A percentile compares a stretch with the other conserved stretches of the same genome.
Conservation (phyloP, 108 stramenopile genomes). For the Pseudonitzschia delicatissima region DNA sequence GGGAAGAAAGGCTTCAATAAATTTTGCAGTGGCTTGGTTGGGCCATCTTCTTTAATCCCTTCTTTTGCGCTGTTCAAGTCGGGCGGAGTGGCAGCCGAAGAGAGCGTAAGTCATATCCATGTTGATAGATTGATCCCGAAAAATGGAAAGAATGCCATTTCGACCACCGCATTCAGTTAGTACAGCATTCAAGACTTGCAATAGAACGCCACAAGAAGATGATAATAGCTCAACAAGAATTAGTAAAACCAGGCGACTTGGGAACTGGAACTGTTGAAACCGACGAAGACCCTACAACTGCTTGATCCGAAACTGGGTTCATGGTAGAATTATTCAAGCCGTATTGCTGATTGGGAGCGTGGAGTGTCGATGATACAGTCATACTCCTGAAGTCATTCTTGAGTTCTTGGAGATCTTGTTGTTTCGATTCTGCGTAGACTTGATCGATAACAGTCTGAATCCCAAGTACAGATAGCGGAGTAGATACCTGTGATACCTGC, state of each 20-base stretch:
- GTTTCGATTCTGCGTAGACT: neutral
- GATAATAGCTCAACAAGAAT: conserved; percentile 42
- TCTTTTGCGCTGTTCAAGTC: conserved; percentile 38
- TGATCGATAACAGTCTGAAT: conserved; percentile 15
- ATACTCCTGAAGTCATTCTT: conserved; percentile 18
- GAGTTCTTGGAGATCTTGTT: conserved; percentile 7
- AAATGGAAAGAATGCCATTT: conserved; percentile 33
- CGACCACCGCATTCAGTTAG: conserved; percentile 40
- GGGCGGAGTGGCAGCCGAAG: conserved; percentile 66
- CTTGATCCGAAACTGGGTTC: neutral
- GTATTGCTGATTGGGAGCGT: neutral
- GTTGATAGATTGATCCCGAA: conserved; percentile 35
- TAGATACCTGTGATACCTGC: neutral
- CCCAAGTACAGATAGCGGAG: conserved; percentile 19
- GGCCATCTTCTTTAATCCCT: conserved; percentile 34
- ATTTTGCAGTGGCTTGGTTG: conserved; percentile 42
- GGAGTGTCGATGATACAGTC: neutral
- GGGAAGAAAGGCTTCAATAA: conserved; percentile 38
- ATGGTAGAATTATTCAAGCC: conserved; percentile 2
- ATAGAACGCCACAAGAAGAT: conserved; percentile 41
- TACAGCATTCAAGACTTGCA: conserved; percentile 41
- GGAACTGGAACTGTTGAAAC: conserved; percentile 23
- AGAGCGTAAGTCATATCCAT: conserved; percentile 53
- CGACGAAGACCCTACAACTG: conserved; percentile 1
- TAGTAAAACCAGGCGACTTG: conserved; percentile 43